phyloP scores from a whole-genome alignment of 345 rosid species.

The Euphorbia pulcherrima region DNA sequence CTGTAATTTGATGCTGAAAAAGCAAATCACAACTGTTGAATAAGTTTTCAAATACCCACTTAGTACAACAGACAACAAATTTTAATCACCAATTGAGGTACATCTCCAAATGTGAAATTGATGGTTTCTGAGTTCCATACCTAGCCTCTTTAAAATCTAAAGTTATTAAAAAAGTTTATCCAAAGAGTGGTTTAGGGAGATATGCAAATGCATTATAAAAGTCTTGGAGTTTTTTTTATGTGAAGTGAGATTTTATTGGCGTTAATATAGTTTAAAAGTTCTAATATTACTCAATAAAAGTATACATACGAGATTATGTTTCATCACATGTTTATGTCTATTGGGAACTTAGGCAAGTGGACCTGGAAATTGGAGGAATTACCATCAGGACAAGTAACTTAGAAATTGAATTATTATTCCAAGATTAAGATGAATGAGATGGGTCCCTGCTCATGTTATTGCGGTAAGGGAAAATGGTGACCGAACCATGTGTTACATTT shows the following conservation, averaged over 20 bases:
- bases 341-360: background rate
- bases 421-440: slow-evolving; percentile 20
- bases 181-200: background rate
- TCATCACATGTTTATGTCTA: slow-evolving; percentile 20
- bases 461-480: slow-evolving; percentile 25
- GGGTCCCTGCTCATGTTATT: slow-evolving; percentile 35
- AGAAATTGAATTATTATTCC: slow-evolving; percentile 23
- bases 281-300: too few species aligned
- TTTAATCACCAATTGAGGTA: too few species aligned
- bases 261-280: too few species aligned
- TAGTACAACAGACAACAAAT: too few species aligned
- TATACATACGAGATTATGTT: background rate
- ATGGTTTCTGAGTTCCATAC: too few species aligned
- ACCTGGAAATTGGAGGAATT: slow-evolving; percentile 31
- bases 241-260: background rate
- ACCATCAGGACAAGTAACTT: slow-evolving; percentile 16
- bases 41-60: too few species aligned
- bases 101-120: too few species aligned
- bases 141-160: too few species aligned
- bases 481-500: slow-evolving; percentile 39
- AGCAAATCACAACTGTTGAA: too few species aligned
- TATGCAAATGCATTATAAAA: background rate
- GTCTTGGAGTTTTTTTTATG: too few species aligned
- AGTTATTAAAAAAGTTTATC: too few species aligned
- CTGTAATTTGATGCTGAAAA: too few species aligned